Evolutionary conservation across 345 rosid species (phyloP), one percentile per base, ranked within the genome.

Genomic region (Aurinia saxatilis): DNA sequence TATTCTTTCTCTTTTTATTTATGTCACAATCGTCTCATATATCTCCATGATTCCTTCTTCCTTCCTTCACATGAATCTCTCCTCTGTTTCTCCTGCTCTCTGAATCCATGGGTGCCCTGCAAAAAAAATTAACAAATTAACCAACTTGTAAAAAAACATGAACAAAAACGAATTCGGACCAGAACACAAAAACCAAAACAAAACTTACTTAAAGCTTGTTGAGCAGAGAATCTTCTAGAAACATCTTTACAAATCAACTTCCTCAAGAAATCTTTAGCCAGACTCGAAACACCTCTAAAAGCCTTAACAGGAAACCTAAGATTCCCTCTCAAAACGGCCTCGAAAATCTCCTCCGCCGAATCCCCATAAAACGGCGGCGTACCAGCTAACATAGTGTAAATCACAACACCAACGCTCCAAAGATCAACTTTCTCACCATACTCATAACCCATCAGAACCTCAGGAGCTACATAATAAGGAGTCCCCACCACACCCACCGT

Each of bases 391-490:
- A 93, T 75, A 1, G 88, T 72, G 57, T 84, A 93, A 70, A 87
- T 1, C 8, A 84, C 84, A 8, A 90, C 88, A 1, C 99, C 88
- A 0, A 78, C 88, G 15, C 99, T 87, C 96, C 97, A 85, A 0
- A 85, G 45, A 40, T 92, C 96, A 0, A 84, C 88, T 58, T 92
- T 87, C 75, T 85, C 91, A 0, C 68, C 66, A 36, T 87, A 87
- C 10, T 72, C 66, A 31, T 61, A 61, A 3, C 96, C 97, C 73
- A 66, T 49, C 36, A 89, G 45, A 56, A 89, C 86, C 83, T 92
- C 98, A 37, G 91, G 91, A 25, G 91, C 95, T n/a, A 87, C 90
- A 41, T 89, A 89, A 10, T 92, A 87, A 30, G 91, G 98, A 64
- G 91, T 92, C 1, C 98, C 91, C 6, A 87, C 95, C 3, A 87